These are phyloP conservation scores for Moricandia moricandioides DNA, from an alignment of 345 rosid genomes.

Conservation along the genomic window DNA sequence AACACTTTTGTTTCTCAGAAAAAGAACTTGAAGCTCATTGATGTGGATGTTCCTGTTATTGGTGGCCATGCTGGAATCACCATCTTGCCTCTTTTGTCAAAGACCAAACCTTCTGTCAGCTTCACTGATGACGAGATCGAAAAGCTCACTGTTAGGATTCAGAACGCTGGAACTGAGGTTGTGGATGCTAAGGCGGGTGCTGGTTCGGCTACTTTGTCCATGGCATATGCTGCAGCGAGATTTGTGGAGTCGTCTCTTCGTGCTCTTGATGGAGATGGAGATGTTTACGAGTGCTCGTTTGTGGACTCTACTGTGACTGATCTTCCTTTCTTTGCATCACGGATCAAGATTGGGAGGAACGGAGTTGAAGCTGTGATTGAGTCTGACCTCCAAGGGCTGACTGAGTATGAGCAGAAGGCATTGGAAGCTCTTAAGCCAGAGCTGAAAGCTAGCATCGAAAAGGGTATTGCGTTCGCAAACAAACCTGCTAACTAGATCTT, in stretches of 20 bases:
- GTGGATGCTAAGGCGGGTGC: constrained; percentile 98
- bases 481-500: constrained; percentile 51
- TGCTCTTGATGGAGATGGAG: constrained; percentile 86
- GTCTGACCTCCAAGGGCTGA: constrained; percentile 69
- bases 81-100: constrained; percentile 81
- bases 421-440: constrained; percentile 76
- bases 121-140: constrained; percentile 72
- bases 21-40: constrained; percentile 82
- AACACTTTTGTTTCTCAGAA: constrained; percentile 88
- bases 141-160: constrained; percentile 79
- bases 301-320: constrained; percentile 76
- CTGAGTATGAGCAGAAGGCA: constrained; percentile 79
- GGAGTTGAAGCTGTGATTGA: constrained; percentile 79
- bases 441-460: constrained; percentile 80
- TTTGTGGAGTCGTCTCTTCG: constrained; percentile 95
- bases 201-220: constrained; percentile 93
- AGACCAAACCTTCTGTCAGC: constrained; percentile 67
- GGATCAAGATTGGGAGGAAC: constrained; percentile 77
- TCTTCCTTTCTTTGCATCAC: constrained; percentile 85
- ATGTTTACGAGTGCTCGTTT: constrained; percentile 79
- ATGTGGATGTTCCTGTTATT: constrained; percentile 87
- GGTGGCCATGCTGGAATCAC: constrained; percentile 98
- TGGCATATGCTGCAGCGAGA: constrained; percentile 98
- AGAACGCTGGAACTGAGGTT: constrained; percentile 92
- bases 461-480: constrained; percentile 71